A percentile compares a stretch with the other conserved stretches of the same genome.
phyloP scores from a whole-genome alignment of 768 basidiomycete species.

The Podaxis carcinomalis region DNA sequence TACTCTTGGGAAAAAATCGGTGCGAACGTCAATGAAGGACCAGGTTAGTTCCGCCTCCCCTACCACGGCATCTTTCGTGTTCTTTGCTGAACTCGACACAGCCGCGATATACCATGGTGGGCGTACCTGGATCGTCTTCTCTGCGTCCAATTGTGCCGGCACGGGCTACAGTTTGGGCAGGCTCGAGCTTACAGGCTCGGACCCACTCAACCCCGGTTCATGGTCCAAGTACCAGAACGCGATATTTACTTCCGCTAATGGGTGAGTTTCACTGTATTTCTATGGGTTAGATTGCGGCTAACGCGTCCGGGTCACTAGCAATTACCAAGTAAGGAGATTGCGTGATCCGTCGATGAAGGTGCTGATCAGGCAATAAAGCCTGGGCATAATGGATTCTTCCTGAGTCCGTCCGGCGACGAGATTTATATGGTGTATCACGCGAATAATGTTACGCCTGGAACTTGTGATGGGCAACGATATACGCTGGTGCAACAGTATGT shows the following conservation, averaged over 20 bases:
- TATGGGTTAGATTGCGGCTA: not conserved
- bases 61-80: not conserved
- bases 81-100: not conserved
- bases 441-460: conserved; percentile 16
- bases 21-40: conserved; percentile 31
- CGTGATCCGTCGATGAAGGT: not conserved
- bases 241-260: conserved; percentile 27
- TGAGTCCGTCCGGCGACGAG: conserved; percentile 22
- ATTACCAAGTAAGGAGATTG: not conserved
- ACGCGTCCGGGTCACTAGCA: not conserved
- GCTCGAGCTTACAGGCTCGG: conserved; percentile 26
- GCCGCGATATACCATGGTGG: conserved; percentile 27
- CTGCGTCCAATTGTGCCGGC: conserved; percentile 28
- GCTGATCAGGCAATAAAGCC: conserved; percentile 17
- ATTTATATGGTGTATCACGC: conserved; percentile 19
- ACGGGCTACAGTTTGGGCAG: conserved; percentile 21
- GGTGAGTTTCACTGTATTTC: conserved; percentile 5
- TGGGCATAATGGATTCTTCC: conserved; percentile 32
- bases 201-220: conserved; percentile 25
- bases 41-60: conserved; percentile 11
- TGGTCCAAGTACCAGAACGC: conserved; percentile 27
- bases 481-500: conserved; percentile 22
- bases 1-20: conserved; percentile 28
- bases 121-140: conserved; percentile 25
- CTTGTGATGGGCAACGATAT: conserved; percentile 22